These are phyloP conservation scores for Amphibolis antarctica DNA, from an alignment of 106 monocot genomes.

Conservation along the genomic window DNA sequence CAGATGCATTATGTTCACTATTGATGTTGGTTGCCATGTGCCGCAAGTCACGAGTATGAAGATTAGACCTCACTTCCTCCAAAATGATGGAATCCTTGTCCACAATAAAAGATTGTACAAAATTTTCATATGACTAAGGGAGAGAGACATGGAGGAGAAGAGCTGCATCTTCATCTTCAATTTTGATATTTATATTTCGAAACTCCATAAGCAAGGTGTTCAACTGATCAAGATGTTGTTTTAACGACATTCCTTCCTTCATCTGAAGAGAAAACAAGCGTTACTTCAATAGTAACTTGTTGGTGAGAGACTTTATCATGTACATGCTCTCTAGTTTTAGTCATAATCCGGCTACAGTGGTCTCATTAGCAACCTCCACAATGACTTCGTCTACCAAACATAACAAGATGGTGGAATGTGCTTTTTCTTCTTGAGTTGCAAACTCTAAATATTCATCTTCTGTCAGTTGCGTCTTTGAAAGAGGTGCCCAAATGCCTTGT, in stretches of 20 bases:
- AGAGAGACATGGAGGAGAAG: not conserved
- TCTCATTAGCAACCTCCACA: not conserved
- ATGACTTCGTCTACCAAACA: not conserved
- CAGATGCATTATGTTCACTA: too few relatives aligned
- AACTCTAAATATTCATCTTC: too few relatives aligned
- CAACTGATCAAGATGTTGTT: too few relatives aligned
- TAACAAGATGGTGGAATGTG: not conserved
- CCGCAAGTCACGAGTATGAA: too few relatives aligned
- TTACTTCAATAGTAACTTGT: not conserved
- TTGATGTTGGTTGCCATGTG: too few relatives aligned
- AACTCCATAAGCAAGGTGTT: too few relatives aligned
- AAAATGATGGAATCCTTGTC: too few relatives aligned
- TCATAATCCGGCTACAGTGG: not conserved
- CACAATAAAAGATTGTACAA: not conserved
- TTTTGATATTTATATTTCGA: not conserved
- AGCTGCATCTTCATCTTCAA: constrained; percentile 1
- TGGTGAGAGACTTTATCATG: not conserved
- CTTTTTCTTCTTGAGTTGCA: not conserved
- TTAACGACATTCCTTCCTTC: not conserved
- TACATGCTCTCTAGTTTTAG: not conserved
- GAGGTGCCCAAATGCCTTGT: too few relatives aligned
- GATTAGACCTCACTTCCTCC: too few relatives aligned
- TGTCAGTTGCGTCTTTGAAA: too few relatives aligned
- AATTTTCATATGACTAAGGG: too few relatives aligned
- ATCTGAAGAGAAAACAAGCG: not conserved